phyloP scores from a whole-genome alignment of 2,329 filamentous ascomycete species.

The Ramichloridium luteum region DNA sequence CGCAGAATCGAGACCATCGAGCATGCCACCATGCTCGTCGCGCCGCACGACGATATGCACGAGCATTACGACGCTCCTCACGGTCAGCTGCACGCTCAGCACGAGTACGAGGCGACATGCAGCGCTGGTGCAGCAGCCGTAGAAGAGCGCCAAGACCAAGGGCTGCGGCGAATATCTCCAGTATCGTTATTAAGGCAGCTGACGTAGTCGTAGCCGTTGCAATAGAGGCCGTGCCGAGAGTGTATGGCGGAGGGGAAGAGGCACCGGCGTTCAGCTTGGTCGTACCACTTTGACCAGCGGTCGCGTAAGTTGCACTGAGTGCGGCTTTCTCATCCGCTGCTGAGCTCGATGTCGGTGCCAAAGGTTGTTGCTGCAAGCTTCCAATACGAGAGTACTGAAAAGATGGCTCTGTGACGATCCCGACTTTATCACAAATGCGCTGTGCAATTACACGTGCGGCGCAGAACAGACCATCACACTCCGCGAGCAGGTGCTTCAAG shows the following conservation, averaged over 20 bases:
- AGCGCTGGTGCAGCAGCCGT: conserved; percentile 32
- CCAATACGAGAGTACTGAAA: conserved; percentile 11
- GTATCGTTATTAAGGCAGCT: conserved; percentile 26
- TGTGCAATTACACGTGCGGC: conserved; percentile 27
- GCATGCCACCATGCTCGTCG: too few species aligned
- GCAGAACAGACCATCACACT: conserved; percentile 34
- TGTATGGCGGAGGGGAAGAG: too few species aligned
- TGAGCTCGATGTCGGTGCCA: too few species aligned
- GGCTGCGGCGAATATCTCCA: conserved; percentile 33
- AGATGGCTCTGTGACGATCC: conserved; percentile 13
- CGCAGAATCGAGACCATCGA: too few species aligned
- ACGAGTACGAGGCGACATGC: conserved; percentile 37
- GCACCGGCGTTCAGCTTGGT: too few species aligned
- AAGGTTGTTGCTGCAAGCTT: conserved; percentile 1
- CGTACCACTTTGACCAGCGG: too few species aligned
- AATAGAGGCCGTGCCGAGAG: too few species aligned
- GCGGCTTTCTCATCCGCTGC: too few species aligned
- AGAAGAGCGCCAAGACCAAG: conserved; percentile 35
- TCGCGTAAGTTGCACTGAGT: too few species aligned
- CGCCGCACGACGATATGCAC: conserved; percentile 42
- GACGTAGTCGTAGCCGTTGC: conserved; percentile 9
- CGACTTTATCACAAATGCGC: conserved; percentile 22
- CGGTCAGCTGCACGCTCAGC: conserved; percentile 41
- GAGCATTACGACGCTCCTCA: conserved; percentile 42
- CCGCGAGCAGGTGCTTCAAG: conserved; percentile 29